Conservation (phyloP, 2,329 filamentous ascomycete species). For the Botryosphaeria agaves region DNA sequence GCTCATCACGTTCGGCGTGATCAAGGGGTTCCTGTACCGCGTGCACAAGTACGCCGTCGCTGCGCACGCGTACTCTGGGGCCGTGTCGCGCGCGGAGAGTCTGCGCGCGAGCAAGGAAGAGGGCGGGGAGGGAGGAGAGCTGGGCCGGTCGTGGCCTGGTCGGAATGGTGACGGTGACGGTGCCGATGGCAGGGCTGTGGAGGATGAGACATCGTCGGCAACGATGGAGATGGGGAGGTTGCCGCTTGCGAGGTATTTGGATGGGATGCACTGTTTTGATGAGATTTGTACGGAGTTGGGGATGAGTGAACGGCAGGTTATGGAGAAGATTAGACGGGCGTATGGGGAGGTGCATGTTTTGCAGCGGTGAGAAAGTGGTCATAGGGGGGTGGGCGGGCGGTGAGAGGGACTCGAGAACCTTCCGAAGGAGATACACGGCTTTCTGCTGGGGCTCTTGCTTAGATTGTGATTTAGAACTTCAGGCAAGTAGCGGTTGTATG, state of each 20-base stretch:
- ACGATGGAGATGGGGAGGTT: no score
- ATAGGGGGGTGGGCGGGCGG: no score
- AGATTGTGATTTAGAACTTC: no score
- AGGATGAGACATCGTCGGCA: slow-evolving; percentile 20
- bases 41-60: slow-evolving; percentile 80
- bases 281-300: slow-evolving; percentile 66
- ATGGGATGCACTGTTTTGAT: slow-evolving; percentile 63
- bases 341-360: slow-evolving; percentile 18
- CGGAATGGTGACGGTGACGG: slow-evolving; percentile 3
- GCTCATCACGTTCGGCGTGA: slow-evolving; percentile 87
- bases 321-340: slow-evolving; percentile 46
- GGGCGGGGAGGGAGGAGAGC: not conserved
- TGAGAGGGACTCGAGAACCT: no score
- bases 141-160: slow-evolving; percentile 3
- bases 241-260: slow-evolving; percentile 48
- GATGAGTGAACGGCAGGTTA: slow-evolving; percentile 50
- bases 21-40: slow-evolving; percentile 86
- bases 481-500: no score
- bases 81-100: no score
- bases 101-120: not conserved
- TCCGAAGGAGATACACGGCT: no score
- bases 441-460: no score
- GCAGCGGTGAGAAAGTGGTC: slow-evolving; percentile 1
- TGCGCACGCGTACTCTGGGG: not conserved
- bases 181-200: slow-evolving; percentile 12